Conservation (phyloP, 768 basidiomycete genomes). For the Ramaria rubella region DNA sequence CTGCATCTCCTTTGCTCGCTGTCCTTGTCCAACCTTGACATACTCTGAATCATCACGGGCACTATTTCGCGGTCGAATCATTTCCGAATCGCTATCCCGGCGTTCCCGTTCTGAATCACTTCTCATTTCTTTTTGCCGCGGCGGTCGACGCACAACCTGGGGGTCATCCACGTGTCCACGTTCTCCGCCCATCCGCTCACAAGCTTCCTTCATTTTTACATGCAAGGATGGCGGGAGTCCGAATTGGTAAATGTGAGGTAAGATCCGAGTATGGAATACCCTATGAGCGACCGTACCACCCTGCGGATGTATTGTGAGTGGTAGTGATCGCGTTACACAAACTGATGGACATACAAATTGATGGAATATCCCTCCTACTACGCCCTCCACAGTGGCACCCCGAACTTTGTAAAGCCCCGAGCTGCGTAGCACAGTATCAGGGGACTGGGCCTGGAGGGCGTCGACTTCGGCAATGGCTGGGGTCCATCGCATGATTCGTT, state of each 20-base stretch:
- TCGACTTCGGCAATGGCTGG: slow-evolving; percentile 40
- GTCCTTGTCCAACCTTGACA: not conserved
- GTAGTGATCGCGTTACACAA: not conserved
- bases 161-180: slow-evolving; percentile 27
- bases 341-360: slow-evolving; percentile 57
- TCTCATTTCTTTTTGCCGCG: not conserved
- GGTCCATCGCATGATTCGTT: slow-evolving; percentile 68
- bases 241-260: slow-evolving; percentile 30
- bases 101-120: not conserved
- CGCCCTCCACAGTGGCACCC: slow-evolving; percentile 69
- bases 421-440: slow-evolving; percentile 36
- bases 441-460: slow-evolving; percentile 20
- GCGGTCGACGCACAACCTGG: not conserved
- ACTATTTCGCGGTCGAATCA: too few relatives aligned
- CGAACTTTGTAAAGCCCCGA: slow-evolving; percentile 73
- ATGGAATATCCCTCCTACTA: slow-evolving; percentile 70
- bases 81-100: not conserved
- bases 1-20: not conserved
- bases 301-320: slow-evolving; percentile 17
- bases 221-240: slow-evolving; percentile 40
- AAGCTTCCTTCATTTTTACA: slow-evolving; percentile 37
- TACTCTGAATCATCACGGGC: not conserved
- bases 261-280: slow-evolving; percentile 37
- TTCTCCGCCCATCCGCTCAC: slow-evolving; percentile 45
- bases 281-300: slow-evolving; percentile 35